Percentiles rank a stretch among this genome's conserved stretches.
Evolutionary conservation across 2,329 filamentous ascomycete species (phyloP).

Genomic region (Myriosclerotinia scirpicola): DNA sequence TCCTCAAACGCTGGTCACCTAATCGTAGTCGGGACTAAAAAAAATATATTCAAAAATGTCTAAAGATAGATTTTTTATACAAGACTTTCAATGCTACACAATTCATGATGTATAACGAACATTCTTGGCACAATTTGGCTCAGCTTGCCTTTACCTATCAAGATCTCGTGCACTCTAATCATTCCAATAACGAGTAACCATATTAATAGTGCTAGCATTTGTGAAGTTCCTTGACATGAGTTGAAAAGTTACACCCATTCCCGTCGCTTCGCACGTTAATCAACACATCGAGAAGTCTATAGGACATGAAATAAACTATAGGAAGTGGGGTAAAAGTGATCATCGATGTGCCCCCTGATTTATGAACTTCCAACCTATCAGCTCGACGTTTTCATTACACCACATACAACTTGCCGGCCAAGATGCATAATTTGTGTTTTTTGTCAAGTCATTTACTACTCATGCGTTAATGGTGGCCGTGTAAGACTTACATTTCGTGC

Average conservation of each 20-base stretch:
- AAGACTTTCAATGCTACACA: background rate
- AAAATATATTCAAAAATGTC: background rate
- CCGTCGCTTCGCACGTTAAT: too few relatives aligned
- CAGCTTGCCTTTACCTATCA: too few relatives aligned
- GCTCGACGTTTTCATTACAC: background rate
- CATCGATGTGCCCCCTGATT: conserved; percentile 13
- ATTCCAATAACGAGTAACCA: background rate
- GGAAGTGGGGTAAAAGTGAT: conserved; percentile 15
- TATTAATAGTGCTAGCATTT: background rate
- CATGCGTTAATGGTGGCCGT: background rate
- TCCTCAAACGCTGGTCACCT: conserved; percentile 78
- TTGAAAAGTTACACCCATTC: conserved; percentile 12
- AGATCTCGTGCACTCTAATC: too few relatives aligned
- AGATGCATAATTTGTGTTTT: background rate
- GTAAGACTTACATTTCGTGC: too few relatives aligned
- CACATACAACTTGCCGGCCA: background rate
- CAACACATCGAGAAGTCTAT: background rate
- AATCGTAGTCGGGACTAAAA: conserved; percentile 53
- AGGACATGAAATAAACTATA: background rate
- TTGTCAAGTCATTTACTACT: background rate
- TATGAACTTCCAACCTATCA: conserved; percentile 2
- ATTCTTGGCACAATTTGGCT: too few relatives aligned
- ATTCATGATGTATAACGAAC: background rate
- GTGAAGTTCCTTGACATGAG: background rate
- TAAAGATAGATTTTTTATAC: background rate